These are phyloP conservation scores for Tetrapisispora fleetii DNA, from an alignment of 805 yeast genomes.

Conservation along the genomic window DNA sequence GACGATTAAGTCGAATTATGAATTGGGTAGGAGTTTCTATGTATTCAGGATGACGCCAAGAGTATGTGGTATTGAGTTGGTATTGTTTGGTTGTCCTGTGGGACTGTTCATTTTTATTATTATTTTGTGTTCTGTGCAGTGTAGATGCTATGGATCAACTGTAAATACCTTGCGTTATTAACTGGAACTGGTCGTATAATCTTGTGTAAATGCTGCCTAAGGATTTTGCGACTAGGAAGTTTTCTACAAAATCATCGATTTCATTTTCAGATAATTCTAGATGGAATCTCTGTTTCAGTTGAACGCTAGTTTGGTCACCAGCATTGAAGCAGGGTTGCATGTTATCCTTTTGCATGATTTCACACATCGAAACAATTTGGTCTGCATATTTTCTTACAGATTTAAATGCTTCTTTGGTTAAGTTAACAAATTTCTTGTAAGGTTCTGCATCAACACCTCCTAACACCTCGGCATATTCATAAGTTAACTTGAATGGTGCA, in stretches of 20 bases:
- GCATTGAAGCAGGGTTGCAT: constrained; percentile 83
- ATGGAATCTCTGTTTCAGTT: constrained; percentile 74
- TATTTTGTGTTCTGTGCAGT: background rate
- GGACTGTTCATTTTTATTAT: too few relatives aligned
- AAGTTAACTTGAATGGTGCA: constrained; percentile 89
- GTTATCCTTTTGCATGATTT: constrained; percentile 88
- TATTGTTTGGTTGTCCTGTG: too few relatives aligned
- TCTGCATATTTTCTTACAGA: constrained; percentile 66
- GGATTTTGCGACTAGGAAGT: constrained; percentile 65
- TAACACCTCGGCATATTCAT: constrained; percentile 77
- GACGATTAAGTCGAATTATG: background rate
- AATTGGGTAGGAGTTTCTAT: background rate
- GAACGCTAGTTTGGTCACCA: constrained; percentile 73
- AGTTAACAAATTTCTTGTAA: constrained; percentile 48
- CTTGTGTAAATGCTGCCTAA: constrained; percentile 83
- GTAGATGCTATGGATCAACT: constrained; percentile 28
- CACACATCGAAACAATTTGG: constrained; percentile 72
- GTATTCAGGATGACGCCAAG: background rate
- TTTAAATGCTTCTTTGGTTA: constrained; percentile 66
- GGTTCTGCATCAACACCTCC: constrained; percentile 66
- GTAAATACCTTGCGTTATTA: constrained; percentile 91
- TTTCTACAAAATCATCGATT: constrained; percentile 70
- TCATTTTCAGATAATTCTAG: constrained; percentile 55
- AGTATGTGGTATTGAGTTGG: background rate
- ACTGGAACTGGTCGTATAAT: constrained; percentile 88